Percentiles rank a stretch among this genome's conserved stretches.
phyloP scores from a whole-genome alignment of 2,329 filamentous ascomycete genomes.

The Stemphylium vesicarium region DNA sequence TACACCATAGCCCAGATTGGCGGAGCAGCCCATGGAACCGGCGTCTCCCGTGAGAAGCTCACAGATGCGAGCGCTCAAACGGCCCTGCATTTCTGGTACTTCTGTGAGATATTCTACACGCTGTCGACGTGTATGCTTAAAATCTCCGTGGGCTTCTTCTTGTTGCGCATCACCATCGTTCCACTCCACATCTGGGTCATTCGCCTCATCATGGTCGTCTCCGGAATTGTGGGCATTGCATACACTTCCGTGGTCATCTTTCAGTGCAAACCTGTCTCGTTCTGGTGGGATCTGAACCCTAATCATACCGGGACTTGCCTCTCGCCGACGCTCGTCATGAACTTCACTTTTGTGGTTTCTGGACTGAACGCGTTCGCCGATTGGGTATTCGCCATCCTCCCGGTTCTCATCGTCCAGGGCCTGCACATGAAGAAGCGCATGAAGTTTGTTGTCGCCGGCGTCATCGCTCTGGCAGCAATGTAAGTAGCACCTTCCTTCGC shows the following conservation, averaged over 20 bases:
- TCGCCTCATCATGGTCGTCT: conserved; percentile 53
- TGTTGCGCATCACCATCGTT: conserved; percentile 58
- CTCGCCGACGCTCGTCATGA: conserved; percentile 55
- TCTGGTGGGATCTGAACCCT: conserved; percentile 56
- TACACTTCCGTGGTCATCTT: conserved; percentile 60
- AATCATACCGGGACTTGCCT: conserved; percentile 50
- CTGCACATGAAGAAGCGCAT: conserved; percentile 61
- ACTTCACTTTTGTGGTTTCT: conserved; percentile 53
- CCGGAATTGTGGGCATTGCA: conserved; percentile 52
- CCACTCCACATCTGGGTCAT: conserved; percentile 54
- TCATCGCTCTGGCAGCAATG: conserved; percentile 57
- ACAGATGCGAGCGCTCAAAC: conserved; percentile 33
- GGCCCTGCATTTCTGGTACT: conserved; percentile 55
- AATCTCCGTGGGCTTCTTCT: conserved; percentile 58
- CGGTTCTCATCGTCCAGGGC: conserved; percentile 59
- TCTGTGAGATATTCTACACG: conserved; percentile 61
- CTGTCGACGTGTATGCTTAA: conserved; percentile 56
- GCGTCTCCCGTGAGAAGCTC: conserved; percentile 41
- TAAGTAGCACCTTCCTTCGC: conserved; percentile 17
- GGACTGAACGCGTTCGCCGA: conserved; percentile 38
- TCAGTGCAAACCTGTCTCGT: conserved; percentile 58
- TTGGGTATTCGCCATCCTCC: conserved; percentile 39
- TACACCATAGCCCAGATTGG: conserved; percentile 40
- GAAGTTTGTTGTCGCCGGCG: conserved; percentile 59
- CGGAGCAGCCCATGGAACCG: conserved; percentile 48